Conservation (phyloP, 768 basidiomycete species). For the Glaciozyma martinii region DNA sequence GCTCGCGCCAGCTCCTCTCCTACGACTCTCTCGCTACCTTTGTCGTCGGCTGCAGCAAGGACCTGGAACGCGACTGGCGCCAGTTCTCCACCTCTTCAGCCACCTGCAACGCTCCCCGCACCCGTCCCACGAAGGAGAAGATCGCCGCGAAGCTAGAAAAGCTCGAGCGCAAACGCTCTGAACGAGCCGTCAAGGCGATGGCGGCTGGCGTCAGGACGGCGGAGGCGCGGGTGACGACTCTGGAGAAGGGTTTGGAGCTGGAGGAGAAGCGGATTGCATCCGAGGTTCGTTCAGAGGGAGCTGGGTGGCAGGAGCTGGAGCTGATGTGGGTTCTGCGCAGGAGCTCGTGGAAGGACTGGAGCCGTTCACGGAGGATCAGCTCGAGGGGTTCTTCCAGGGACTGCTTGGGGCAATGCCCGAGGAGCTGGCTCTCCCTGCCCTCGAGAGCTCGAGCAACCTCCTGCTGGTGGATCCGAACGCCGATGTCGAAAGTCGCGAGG, state of each 20-base stretch:
- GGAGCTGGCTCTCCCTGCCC: slow-evolving; percentile 12
- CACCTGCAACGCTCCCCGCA: too few relatives aligned
- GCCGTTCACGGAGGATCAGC: slow-evolving; percentile 41
- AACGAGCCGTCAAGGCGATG: neutral
- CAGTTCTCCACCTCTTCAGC: too few relatives aligned
- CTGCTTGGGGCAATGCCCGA: slow-evolving; percentile 37
- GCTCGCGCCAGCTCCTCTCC: too few relatives aligned
- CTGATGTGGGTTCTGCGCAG: slow-evolving; percentile 1
- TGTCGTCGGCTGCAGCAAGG: too few relatives aligned
- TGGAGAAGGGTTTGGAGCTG: neutral
- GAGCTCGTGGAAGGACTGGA: slow-evolving; percentile 19
- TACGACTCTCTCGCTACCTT: too few relatives aligned
- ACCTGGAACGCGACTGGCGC: too few relatives aligned
- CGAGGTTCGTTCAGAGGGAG: neutral
- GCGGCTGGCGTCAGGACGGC: neutral
- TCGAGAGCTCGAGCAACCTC: slow-evolving; percentile 1
- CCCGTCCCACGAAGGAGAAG: too few relatives aligned
- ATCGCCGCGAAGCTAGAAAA: too few relatives aligned
- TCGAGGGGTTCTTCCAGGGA: slow-evolving; percentile 44
- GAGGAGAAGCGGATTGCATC: neutral
- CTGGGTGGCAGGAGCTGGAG: too few relatives aligned
- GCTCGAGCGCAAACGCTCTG: neutral
- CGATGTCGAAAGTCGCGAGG: slow-evolving; percentile 29
- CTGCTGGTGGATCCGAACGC: slow-evolving; percentile 1
- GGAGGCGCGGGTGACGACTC: neutral